Conservation (phyloP, 2,329 filamentous ascomycete genomes). For the Phialemoniopsis sp. region DNA sequence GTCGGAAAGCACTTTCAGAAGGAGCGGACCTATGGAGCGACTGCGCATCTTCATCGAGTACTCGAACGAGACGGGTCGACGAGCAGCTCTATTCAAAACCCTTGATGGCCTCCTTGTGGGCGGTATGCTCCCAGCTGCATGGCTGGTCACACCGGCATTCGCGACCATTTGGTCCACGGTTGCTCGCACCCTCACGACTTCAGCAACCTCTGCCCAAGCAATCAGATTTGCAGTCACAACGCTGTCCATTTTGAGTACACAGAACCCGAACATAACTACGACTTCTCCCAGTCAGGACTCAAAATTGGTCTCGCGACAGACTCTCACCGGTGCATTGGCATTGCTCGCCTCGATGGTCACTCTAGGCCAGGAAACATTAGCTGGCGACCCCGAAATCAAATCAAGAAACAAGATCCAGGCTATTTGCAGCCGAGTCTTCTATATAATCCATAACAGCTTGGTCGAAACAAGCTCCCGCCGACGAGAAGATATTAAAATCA, state of each 20-base stretch:
- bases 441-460: too few species aligned
- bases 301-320: too few species aligned
- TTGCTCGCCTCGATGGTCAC: too few species aligned
- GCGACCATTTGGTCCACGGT: conserved; percentile 33
- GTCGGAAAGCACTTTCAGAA: conserved; percentile 21
- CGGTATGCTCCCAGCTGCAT: conserved; percentile 30
- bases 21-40: conserved; percentile 18
- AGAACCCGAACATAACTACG: too few species aligned
- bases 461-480: too few species aligned
- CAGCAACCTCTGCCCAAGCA: neutral
- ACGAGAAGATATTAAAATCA: neutral
- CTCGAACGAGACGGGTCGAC: conserved; percentile 20
- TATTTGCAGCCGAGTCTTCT: too few species aligned
- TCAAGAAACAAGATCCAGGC: too few species aligned
- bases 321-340: too few species aligned
- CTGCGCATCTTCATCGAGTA: conserved; percentile 17
- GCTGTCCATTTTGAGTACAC: too few species aligned
- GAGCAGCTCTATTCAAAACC: conserved; percentile 28
- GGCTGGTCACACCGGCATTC: conserved; percentile 39
- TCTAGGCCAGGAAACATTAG: too few species aligned
- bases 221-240: neutral
- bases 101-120: conserved; percentile 27
- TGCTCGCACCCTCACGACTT: conserved; percentile 21
- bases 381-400: too few species aligned
- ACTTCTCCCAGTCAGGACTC: too few species aligned